Conservation (phyloP, 1,284 basidiomycete species). For the Ganoderma lucidum region DNA sequence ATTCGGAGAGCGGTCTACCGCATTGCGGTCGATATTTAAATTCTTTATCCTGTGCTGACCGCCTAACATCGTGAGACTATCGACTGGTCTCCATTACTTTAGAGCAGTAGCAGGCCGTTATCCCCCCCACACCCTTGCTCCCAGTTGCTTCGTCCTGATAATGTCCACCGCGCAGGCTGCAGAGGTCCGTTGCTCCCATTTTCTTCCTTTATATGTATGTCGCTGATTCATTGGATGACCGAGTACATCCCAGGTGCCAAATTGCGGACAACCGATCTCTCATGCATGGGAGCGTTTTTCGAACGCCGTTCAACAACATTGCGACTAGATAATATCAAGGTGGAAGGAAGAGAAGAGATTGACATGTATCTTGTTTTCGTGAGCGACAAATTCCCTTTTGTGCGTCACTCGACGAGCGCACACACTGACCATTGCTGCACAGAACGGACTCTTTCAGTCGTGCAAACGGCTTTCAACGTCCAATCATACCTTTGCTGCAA, state of each 20-base stretch:
- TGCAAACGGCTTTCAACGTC: constrained; percentile 28
- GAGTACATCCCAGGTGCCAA: constrained; percentile 9
- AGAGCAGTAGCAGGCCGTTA: background rate
- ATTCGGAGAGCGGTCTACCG: background rate
- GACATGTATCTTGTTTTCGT: constrained; percentile 30
- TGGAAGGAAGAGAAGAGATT: constrained; percentile 27
- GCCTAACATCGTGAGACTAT: constrained; percentile 2
- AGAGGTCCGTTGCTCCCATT: background rate
- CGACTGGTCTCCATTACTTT: background rate
- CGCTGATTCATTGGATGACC: background rate
- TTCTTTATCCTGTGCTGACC: constrained; percentile 1
- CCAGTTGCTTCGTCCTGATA: background rate
- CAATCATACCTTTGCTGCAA: constrained; percentile 25
- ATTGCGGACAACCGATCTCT: constrained; percentile 3
- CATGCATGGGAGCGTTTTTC: constrained; percentile 23
- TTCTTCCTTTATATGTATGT: background rate
- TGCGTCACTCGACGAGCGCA: background rate
- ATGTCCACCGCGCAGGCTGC: background rate
- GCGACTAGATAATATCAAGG: constrained; percentile 21
- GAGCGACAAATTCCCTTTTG: background rate
- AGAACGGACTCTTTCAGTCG: constrained; percentile 29
- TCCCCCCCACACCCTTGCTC: background rate
- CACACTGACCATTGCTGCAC: background rate
- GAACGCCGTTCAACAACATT: constrained; percentile 17
- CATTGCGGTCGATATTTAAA: background rate